A percentile compares a stretch with the other conserved stretches of the same genome.
These are phyloP conservation scores for Fusarium sp. DNA, from an alignment of 2,329 filamentous ascomycete genomes.

Conservation along the genomic window DNA sequence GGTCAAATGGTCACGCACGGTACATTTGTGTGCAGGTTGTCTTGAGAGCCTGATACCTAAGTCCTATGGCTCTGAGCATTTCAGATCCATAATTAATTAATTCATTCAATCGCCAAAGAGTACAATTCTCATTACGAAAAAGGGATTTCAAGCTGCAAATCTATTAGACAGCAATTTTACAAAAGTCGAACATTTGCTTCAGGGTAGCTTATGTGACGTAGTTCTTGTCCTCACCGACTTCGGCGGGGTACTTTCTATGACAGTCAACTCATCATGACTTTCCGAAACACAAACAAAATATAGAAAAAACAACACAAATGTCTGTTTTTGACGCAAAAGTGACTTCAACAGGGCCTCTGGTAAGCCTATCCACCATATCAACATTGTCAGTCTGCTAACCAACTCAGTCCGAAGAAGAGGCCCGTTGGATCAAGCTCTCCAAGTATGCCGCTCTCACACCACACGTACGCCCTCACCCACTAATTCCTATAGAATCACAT, in stretches of 20 bases:
- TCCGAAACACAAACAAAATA: constrained; percentile 6
- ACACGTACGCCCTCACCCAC: neutral
- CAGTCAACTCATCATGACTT: constrained; percentile 20
- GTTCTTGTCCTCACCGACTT: constrained; percentile 35
- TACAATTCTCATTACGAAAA: too few relatives aligned
- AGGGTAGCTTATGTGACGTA: constrained; percentile 40
- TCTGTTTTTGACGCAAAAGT: constrained; percentile 61
- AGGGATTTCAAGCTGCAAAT: too few relatives aligned
- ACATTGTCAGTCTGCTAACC: neutral
- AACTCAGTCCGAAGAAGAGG: constrained; percentile 64
- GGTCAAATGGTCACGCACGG: too few relatives aligned
- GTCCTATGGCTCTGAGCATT: too few relatives aligned
- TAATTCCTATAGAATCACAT: constrained; percentile 66
- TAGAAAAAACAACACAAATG: constrained; percentile 52
- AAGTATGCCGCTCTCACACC: constrained; percentile 58
- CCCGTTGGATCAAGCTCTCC: constrained; percentile 72
- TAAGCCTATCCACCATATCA: constrained; percentile 46
- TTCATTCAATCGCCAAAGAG: too few relatives aligned
- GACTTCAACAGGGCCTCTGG: constrained; percentile 61
- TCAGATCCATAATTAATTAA: too few relatives aligned
- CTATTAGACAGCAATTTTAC: too few relatives aligned
- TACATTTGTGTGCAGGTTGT: too few relatives aligned
- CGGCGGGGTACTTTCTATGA: constrained; percentile 20
- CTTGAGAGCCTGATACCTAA: too few relatives aligned
- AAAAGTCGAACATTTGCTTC: neutral